Evolutionary conservation across 768 basidiomycete species (phyloP).

Genomic region (Lactarius hatsudake): DNA sequence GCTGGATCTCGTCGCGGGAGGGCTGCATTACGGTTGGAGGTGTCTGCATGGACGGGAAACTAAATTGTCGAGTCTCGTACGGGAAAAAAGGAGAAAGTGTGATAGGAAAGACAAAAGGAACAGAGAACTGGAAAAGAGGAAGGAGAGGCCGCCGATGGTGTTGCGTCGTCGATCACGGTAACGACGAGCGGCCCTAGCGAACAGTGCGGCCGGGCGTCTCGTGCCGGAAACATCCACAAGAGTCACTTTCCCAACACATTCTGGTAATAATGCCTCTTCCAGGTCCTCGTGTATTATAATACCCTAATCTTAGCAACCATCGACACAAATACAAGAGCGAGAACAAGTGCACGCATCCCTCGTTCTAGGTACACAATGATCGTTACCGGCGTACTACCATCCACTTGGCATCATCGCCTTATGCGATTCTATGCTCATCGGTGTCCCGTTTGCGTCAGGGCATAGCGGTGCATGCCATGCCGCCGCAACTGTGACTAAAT

Average conservation of each 20-base stretch:
- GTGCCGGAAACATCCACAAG: neutral
- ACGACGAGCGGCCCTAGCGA: conserved; percentile 14
- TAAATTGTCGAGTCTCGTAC: neutral
- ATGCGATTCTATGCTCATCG: neutral
- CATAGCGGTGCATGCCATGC: too few relatives aligned
- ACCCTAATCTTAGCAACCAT: neutral
- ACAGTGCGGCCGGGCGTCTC: neutral
- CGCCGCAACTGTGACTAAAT: too few relatives aligned
- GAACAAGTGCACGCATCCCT: neutral
- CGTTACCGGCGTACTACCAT: too few relatives aligned
- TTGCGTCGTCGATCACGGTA: conserved; percentile 16
- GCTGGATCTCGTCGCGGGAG: conserved; percentile 79
- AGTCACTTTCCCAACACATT: neutral
- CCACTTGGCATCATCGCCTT: neutral
- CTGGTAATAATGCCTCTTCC: too few relatives aligned
- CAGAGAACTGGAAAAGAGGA: neutral
- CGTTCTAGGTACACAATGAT: neutral
- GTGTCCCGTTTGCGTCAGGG: neutral
- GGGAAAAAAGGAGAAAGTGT: neutral
- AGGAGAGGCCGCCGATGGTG: neutral
- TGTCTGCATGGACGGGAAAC: neutral
- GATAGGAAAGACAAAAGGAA: neutral
- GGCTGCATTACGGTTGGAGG: conserved; percentile 52
- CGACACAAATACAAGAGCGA: neutral
- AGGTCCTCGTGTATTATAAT: neutral